phyloP scores from a whole-genome alignment of 805 yeast genomes.

The Zygotorulaspora danielsina region DNA sequence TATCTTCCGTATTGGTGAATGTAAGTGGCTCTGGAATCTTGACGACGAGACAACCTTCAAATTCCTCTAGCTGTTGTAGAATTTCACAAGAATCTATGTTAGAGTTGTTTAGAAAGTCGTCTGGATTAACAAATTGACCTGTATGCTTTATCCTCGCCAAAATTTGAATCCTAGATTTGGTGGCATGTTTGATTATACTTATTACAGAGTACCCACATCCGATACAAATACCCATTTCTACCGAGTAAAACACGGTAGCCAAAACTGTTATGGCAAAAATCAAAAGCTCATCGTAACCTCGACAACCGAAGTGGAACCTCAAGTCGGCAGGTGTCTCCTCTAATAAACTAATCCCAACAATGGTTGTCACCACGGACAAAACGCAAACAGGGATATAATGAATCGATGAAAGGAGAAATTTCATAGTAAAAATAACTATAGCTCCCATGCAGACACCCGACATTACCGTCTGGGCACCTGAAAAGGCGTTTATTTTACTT shows the following conservation, averaged over 20 bases:
- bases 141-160: conserved; percentile 65
- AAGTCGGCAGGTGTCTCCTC: conserved; percentile 84
- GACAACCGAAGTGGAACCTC: conserved; percentile 62
- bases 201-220: conserved; percentile 79
- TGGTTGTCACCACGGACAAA: conserved; percentile 72
- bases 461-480: conserved; percentile 82
- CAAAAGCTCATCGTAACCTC: conserved; percentile 72
- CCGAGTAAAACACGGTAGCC: conserved; percentile 66
- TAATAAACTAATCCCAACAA: conserved; percentile 69
- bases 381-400: conserved; percentile 75
- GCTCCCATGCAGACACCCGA: conserved; percentile 83
- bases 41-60: conserved; percentile 72
- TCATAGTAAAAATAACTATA: conserved; percentile 61
- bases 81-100: conserved; percentile 9
- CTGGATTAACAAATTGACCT: conserved; percentile 64
- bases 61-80: conserved; percentile 36
- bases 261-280: conserved; percentile 62
- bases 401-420: conserved; percentile 55
- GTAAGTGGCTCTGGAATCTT: conserved; percentile 85
- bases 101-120: conserved; percentile 46
- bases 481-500: conserved; percentile 78
- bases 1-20: conserved; percentile 78
- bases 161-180: conserved; percentile 79
- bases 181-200: conserved; percentile 73
- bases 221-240: conserved; percentile 85